phyloP scores from a whole-genome alignment of 805 yeast genomes.

The Candida sanyiensis region DNA sequence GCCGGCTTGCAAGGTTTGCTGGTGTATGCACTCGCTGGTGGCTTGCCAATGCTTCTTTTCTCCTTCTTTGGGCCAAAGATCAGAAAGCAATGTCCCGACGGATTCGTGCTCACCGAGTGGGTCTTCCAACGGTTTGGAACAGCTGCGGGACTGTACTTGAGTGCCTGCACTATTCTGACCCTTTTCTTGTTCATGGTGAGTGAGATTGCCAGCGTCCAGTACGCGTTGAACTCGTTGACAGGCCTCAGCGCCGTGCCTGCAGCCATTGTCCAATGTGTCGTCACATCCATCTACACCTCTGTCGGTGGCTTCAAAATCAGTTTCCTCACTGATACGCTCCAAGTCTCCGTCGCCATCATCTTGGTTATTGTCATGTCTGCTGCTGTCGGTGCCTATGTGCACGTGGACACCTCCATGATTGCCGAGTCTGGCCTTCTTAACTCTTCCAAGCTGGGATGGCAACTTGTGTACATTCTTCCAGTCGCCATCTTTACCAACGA shows the following conservation, averaged over 20 bases:
- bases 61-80: conserved; percentile 78
- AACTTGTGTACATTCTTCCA: conserved; percentile 73
- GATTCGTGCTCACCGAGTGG: conserved; percentile 93
- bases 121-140: conserved; percentile 77
- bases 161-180: conserved; percentile 78
- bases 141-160: conserved; percentile 65
- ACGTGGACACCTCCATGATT: conserved; percentile 52
- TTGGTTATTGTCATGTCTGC: conserved; percentile 65
- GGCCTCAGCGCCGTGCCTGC: conserved; percentile 75
- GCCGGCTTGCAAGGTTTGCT: conserved; percentile 85
- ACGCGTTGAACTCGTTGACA: conserved; percentile 72
- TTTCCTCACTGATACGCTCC: conserved; percentile 80
- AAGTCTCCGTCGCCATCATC: conserved; percentile 66
- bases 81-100: conserved; percentile 75
- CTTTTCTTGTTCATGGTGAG: conserved; percentile 83
- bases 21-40: conserved; percentile 74
- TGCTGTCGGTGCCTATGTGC: conserved; percentile 71
- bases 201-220: conserved; percentile 75
- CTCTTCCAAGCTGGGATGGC: conserved; percentile 79
- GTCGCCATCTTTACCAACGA: conserved; percentile 89
- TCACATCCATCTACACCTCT: conserved; percentile 81
- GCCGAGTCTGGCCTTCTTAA: conserved; percentile 61
- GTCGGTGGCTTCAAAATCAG: conserved; percentile 88
- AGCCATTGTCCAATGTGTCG: conserved; percentile 77
- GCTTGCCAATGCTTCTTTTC: conserved; percentile 81